phyloP scores from a whole-genome alignment of 1,284 basidiomycete species.

The Bondarzewia mesenterica region DNA sequence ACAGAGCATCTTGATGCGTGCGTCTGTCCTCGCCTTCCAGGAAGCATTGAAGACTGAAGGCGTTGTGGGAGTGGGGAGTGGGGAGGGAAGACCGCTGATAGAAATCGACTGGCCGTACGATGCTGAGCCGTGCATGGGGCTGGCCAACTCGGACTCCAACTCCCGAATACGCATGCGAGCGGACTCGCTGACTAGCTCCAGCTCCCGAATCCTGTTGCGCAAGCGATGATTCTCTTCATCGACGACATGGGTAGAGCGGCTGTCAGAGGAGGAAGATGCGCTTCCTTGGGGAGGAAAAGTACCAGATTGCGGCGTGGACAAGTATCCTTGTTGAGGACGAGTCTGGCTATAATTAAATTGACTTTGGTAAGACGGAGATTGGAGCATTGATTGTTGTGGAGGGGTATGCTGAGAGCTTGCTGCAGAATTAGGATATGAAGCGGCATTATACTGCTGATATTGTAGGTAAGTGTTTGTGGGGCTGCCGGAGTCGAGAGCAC shows the following conservation, averaged over 20 bases:
- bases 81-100: constrained; percentile 24
- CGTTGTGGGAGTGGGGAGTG: constrained; percentile 31
- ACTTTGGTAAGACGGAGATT: constrained; percentile 18
- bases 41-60: constrained; percentile 44
- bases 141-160: constrained; percentile 36
- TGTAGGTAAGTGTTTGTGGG: constrained; percentile 15
- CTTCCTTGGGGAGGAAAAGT: constrained; percentile 14
- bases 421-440: constrained; percentile 18
- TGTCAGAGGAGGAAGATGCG: constrained; percentile 17
- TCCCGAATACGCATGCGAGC: constrained; percentile 36
- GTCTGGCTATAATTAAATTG: constrained; percentile 18
- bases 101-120: constrained; percentile 8
- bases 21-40: constrained; percentile 65
- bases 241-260: constrained; percentile 17
- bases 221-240: constrained; percentile 34
- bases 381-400: constrained; percentile 8
- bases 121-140: constrained; percentile 16
- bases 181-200: constrained; percentile 38
- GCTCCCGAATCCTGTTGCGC: constrained; percentile 33
- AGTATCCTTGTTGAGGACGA: constrained; percentile 7
- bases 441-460: constrained; percentile 18
- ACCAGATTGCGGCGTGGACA: constrained; percentile 8
- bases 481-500: constrained; percentile 8
- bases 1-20: constrained; percentile 63
- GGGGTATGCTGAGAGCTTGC: constrained; percentile 6